Evolutionary conservation across 2,329 filamentous ascomycete genomes (phyloP).

Genomic region (Phoma sp.): DNA sequence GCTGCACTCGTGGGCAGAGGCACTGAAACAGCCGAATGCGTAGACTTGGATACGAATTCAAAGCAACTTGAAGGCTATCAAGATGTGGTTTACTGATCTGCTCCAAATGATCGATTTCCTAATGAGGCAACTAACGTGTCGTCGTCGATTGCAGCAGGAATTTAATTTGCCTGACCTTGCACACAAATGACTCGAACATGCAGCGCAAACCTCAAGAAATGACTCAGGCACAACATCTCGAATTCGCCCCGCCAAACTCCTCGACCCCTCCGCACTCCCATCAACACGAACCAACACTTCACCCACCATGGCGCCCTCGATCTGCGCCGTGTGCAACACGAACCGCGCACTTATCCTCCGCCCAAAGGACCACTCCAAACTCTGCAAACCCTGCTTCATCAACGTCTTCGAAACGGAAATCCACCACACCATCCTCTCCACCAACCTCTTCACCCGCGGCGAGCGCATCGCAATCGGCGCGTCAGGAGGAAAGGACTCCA

Average conservation of each 20-base stretch:
- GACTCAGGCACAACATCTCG: constrained; percentile 6
- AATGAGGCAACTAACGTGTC: background rate
- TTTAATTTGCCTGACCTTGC: constrained; percentile 4
- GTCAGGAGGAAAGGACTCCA: constrained; percentile 96
- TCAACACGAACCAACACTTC: constrained; percentile 1
- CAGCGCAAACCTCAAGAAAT: constrained; percentile 2
- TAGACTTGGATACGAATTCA: no score
- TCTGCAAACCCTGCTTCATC: constrained; percentile 91
- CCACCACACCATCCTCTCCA: constrained; percentile 86
- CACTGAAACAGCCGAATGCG: background rate
- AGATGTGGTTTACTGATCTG: no score
- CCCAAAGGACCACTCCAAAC: constrained; percentile 91
- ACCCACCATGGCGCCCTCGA: constrained; percentile 72
- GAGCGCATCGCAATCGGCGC: constrained; percentile 94
- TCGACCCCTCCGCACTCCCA: background rate
- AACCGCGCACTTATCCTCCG: constrained; percentile 87
- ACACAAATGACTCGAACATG: background rate
- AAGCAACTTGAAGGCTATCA: no score
- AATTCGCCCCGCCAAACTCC: constrained; percentile 13
- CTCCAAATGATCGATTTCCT: background rate
- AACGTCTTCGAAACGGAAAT: constrained; percentile 88
- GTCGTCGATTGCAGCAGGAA: background rate
- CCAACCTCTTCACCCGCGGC: constrained; percentile 79
- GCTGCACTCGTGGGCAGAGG: constrained; percentile 13
- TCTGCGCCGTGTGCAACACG: constrained; percentile 77